phyloP scores from a whole-genome alignment of 2,329 filamentous ascomycete species.

The Trichoderma hamatum region DNA sequence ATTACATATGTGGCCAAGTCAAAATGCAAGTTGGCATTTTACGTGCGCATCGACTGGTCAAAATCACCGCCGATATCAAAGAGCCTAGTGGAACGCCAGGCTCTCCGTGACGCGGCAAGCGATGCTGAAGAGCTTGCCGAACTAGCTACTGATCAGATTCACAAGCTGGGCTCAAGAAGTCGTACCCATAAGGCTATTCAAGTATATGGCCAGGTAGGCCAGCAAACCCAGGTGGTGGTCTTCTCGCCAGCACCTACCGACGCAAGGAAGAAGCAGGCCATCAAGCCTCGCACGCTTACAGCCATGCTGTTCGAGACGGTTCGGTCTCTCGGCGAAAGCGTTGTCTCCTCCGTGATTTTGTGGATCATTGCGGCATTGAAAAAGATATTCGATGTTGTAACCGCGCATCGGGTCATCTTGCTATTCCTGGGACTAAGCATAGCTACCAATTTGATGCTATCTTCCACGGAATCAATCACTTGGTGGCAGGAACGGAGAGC shows the following conservation, averaged over 20 bases:
- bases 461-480: constrained; percentile 69
- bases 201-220: constrained; percentile 76
- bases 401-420: constrained; percentile 75
- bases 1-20: constrained; percentile 93
- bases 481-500: constrained; percentile 90
- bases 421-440: constrained; percentile 68
- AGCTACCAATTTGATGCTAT: constrained; percentile 73
- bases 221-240: constrained; percentile 65
- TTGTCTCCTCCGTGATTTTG: constrained; percentile 75
- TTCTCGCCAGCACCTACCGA: constrained; percentile 57
- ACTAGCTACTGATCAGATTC: constrained; percentile 75
- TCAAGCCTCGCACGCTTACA: constrained; percentile 64
- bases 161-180: constrained; percentile 71
- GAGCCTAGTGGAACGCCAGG: constrained; percentile 67
- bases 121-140: constrained; percentile 77
- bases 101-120: constrained; percentile 72
- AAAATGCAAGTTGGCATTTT: constrained; percentile 87
- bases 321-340: constrained; percentile 74
- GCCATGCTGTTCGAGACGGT: constrained; percentile 73
- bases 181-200: constrained; percentile 77
- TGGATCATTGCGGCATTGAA: constrained; percentile 69
- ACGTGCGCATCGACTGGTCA: constrained; percentile 85
- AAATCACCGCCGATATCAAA: constrained; percentile 65
- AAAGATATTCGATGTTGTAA: constrained; percentile 68
- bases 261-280: constrained; percentile 57